Evolutionary conservation across 495 filamentous ascomycete species (phyloP).

Genomic region (Penicillium verhagenii): DNA sequence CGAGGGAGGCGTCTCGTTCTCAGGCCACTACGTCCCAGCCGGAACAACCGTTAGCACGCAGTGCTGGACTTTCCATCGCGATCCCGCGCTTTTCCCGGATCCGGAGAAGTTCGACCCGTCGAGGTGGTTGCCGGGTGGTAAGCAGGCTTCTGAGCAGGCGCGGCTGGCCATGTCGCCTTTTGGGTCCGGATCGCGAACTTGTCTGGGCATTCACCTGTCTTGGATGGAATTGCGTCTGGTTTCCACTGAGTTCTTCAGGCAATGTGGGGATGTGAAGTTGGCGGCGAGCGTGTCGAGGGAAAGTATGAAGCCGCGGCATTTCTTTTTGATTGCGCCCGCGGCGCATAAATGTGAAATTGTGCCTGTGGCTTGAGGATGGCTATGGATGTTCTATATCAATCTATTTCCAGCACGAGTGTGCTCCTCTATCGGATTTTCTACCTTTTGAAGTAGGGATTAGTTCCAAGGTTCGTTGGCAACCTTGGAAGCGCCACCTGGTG

Average conservation of each 20-base stretch:
- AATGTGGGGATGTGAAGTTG: background rate
- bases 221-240: background rate
- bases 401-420: no score
- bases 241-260: background rate
- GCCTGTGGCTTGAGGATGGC: background rate
- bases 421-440: no score
- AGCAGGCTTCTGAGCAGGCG: background rate
- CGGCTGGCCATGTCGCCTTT: background rate
- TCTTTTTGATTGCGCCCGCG: background rate
- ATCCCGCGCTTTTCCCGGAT: slow-evolving; percentile 19
- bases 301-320: background rate
- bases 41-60: slow-evolving; percentile 21
- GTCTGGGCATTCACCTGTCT: background rate
- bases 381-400: no score
- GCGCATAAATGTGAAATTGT: background rate
- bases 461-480: no score
- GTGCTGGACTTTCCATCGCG: slow-evolving; percentile 22
- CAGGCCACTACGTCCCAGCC: slow-evolving; percentile 18
- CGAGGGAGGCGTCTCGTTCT: slow-evolving; percentile 16
- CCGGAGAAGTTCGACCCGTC: slow-evolving; percentile 20
- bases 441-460: no score
- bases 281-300: background rate
- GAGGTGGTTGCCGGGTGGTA: slow-evolving; percentile 12
- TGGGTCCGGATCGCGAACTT: slow-evolving; percentile 1
- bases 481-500: no score